Base-by-base conservation (phyloP, 2,329 filamentous ascomycete species). In the Colletotrichum sansevieriae region DNA sequence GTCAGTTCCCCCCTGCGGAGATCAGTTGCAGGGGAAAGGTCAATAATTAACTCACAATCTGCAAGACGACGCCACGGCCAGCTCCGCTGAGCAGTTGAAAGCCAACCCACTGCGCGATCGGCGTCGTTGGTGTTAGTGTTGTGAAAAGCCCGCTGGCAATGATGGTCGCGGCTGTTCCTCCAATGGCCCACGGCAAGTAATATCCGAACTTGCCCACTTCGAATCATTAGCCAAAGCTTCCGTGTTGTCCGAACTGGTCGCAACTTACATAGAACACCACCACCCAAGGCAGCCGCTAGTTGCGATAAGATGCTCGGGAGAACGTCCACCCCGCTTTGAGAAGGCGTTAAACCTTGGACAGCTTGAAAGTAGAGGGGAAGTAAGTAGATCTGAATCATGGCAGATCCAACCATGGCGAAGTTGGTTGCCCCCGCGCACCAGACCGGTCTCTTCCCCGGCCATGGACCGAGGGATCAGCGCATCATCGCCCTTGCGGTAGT, bases 341-440 rank as follows among this genome's bases (percentile, higher is more conserved):
- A 68, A 3, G 79, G 73, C 49, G 78, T 63, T 4, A 22, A 13
- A 9, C 67, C 63, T 13, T 47, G 51, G 0, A 68, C 63, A 3
- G 63, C 74, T 73, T 83, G 78, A 72, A 83, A 80, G 72, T 77
- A 82, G 41, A 82, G 73, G 1, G 80, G 78, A 22, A 81, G 64
- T 49, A 77, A 76, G 59, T 74, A 79, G 1, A 73, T 68, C 11
- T 71, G 68, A 29, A 73, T 41, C 62, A 61, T 68, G 0, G 65
- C 55, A 12, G 62, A 65, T 12, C 66, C 66, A 13, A 66, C 20
- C 18, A 65, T 22, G 1, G 62, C 46, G 74, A 83, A 84, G 75
- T 79, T 84, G 35, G 76, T 74, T 2, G 81, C 81, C 0, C 77
- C 78, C 39, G 82, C 78, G 72, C 82, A 78, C 43, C 63, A 60